Base-by-base conservation (phyloP, 805 yeast species). In the Geotrichum ghanense region DNA sequence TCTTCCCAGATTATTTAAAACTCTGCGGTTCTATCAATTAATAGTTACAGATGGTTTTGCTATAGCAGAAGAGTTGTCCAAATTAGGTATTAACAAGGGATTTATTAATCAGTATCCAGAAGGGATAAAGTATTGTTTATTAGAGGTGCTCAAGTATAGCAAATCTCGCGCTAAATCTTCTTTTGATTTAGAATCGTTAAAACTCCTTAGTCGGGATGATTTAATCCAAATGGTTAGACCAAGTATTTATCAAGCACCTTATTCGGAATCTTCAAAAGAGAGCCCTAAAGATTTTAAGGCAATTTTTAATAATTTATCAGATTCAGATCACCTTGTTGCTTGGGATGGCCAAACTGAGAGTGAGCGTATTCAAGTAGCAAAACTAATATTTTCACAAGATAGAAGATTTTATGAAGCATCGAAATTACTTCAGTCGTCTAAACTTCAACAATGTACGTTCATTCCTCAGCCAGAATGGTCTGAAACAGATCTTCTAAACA, bases 331-430 rank as follows among this genome's bases (percentile, higher is more conserved):
- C 3, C 60, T 75, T 1, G 58, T 73, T 34, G 79, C 87, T 0
- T 79, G 84, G 83, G 85, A 80, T 61, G 82, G 76, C 6, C 83
- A 78, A 44, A 69, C 78, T 0, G 90, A 83, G 54, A 78, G 80
- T 2, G 89, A 81, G 48, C 66, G 82, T 42, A 72, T 80, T 41
- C 74, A 74, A 25, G 72, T 83, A n/a, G 79, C 90, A 1, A 77
- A 75, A 51, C 63, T 83, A 10, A 78, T 89, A 0, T 90, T 87
- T 58, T 77, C 80, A 14, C 73, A 75, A 40, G 97, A 90, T 60
- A 66, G 94, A 42, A 67, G 97, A 42, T 83, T 82, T 57, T 78
- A 75, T 54, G 95, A 89, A 55, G 81, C 83, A 10, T 75, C 89
- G 0, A 74, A 76, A 25, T 62, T 88, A 16, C 61, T 90, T 27